Conservation (phyloP, 208 protist species). For the Trypanosoma avium region DNA sequence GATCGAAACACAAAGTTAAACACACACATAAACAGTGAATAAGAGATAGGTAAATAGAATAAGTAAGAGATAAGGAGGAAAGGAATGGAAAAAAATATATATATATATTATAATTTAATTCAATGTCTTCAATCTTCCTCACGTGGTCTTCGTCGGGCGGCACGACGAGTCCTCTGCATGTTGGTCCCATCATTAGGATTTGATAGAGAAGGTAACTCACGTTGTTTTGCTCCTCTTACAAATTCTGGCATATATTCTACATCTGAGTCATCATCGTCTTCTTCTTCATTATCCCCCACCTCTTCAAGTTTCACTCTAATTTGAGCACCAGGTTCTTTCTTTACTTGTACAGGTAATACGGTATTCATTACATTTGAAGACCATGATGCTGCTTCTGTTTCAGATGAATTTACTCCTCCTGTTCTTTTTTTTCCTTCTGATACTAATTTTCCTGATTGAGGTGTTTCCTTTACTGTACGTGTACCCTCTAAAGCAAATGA, state of each 20-base stretch:
- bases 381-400: slow-evolving; percentile 9
- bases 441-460: background rate
- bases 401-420: background rate
- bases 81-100: too few relatives aligned
- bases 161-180: slow-evolving; percentile 44
- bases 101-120: too few relatives aligned
- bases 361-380: background rate
- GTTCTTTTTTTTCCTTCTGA: background rate
- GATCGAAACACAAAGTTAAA: background rate
- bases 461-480: background rate
- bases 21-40: background rate
- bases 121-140: slow-evolving; percentile 54
- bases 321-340: slow-evolving; percentile 3
- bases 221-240: slow-evolving; percentile 49
- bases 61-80: background rate
- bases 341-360: background rate
- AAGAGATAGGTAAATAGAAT: background rate
- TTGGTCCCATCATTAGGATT: slow-evolving; percentile 29
- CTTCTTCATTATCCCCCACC: background rate
- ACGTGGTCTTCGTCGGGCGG: slow-evolving; percentile 50
- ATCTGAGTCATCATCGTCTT: slow-evolving; percentile 39
- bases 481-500: slow-evolving; percentile 33
- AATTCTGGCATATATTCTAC: slow-evolving; percentile 58
- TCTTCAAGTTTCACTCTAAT: slow-evolving; percentile 1
- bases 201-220: slow-evolving; percentile 42